A percentile compares a stretch with the other conserved stretches of the same genome.
Conservation (phyloP, 1,284 basidiomycete genomes). For the Serendipita sp. region DNA sequence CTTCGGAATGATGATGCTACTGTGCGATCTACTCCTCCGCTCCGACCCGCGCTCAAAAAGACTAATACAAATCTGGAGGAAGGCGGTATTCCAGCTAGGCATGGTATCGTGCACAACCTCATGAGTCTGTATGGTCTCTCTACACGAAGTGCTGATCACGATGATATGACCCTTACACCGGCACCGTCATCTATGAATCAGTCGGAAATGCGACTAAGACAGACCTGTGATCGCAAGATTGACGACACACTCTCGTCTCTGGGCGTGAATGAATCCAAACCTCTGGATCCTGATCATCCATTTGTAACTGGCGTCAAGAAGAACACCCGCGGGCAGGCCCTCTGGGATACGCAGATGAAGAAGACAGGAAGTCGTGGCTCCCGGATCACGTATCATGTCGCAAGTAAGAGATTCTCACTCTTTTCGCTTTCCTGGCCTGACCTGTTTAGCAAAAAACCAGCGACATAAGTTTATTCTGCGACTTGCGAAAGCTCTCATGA, state of each 20-base stretch:
- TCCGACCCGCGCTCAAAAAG: conserved; percentile 4
- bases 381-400: background rate
- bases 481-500: conserved; percentile 50
- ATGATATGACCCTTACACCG: background rate
- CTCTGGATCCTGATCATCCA: conserved; percentile 6
- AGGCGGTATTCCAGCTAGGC: conserved; percentile 9
- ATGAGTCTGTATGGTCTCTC: conserved; percentile 12
- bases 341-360: background rate
- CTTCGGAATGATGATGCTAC: background rate
- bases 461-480: conserved; percentile 49
- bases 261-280: background rate
- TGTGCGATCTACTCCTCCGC: conserved; percentile 2
- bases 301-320: background rate
- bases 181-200: background rate
- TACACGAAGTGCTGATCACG: background rate
- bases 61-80: conserved; percentile 9
- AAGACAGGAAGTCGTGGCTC: background rate
- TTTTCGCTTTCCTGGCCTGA: conserved; percentile 15
- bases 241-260: background rate
- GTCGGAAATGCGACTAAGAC: background rate
- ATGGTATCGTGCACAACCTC: conserved; percentile 10
- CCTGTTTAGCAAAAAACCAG: conserved; percentile 32
- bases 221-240: background rate
- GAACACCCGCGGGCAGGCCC: background rate
- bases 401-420: background rate